Conservation (phyloP, 345 rosid genomes). For the Tarenaya hassleriana region DNA sequence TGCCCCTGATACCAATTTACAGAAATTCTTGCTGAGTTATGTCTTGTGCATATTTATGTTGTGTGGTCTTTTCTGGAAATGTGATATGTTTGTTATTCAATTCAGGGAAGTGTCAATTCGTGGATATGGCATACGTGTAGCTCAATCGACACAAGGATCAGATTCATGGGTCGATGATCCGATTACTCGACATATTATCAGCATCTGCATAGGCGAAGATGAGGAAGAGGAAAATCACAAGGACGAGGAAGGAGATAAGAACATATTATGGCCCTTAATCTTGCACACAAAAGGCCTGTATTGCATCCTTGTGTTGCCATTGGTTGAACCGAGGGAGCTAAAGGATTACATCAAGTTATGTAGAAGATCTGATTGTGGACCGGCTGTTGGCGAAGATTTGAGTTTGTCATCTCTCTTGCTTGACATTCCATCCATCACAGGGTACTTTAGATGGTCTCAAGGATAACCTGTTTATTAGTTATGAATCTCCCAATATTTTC, state of each 20-base stretch:
- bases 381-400: conserved; percentile 57
- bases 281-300: conserved; percentile 61
- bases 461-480: no score
- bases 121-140: conserved; percentile 67
- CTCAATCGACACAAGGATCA: conserved; percentile 63
- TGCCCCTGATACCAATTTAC: not conserved
- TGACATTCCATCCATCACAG: conserved; percentile 90
- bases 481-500: no score
- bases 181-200: conserved; percentile 65
- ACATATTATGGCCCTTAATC: conserved; percentile 68
- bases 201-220: conserved; percentile 41
- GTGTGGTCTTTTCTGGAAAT: not conserved
- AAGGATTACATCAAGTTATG: conserved; percentile 45
- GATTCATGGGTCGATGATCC: conserved; percentile 99
- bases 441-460: conserved; percentile 56
- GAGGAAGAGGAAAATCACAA: conserved; percentile 30
- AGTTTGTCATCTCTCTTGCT: conserved; percentile 76
- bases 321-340: conserved; percentile 67
- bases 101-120: conserved; percentile 75
- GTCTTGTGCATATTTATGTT: no score
- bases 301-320: conserved; percentile 60
- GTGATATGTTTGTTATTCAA: conserved; percentile 9
- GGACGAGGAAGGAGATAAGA: conserved; percentile 33
- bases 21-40: no score
- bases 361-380: conserved; percentile 70